phyloP scores from a whole-genome alignment of 805 yeast genomes.

The Myxozyma sirexii region DNA sequence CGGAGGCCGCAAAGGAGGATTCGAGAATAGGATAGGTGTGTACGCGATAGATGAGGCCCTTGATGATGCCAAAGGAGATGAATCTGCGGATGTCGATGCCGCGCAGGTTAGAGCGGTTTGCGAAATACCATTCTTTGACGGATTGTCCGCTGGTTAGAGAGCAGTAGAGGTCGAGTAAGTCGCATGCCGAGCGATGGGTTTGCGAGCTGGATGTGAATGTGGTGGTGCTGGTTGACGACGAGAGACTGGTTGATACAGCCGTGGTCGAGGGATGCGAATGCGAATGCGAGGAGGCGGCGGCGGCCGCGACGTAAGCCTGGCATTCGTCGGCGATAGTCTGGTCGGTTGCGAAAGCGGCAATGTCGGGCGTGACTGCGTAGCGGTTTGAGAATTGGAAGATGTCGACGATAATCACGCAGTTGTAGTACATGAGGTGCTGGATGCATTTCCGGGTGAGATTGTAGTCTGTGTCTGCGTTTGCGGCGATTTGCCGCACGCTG shows the following conservation, averaged over 20 bases:
- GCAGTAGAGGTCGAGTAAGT: slow-evolving; percentile 71
- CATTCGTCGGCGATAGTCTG: slow-evolving; percentile 75
- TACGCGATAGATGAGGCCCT: slow-evolving; percentile 80
- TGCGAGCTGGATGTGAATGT: slow-evolving; percentile 42
- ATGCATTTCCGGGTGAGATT: slow-evolving; percentile 80
- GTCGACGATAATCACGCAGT: slow-evolving; percentile 79
- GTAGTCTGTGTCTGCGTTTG: slow-evolving; percentile 78
- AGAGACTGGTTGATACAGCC: slow-evolving; percentile 44
- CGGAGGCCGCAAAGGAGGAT: neutral
- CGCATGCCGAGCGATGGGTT: slow-evolving; percentile 50
- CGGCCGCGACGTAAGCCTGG: slow-evolving; percentile 66
- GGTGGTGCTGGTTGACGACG: slow-evolving; percentile 24
- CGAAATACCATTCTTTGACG: slow-evolving; percentile 78
- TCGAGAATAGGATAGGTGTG: slow-evolving; percentile 69
- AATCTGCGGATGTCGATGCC: slow-evolving; percentile 83
- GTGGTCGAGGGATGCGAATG: slow-evolving; percentile 1
- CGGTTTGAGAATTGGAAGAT: slow-evolving; percentile 86
- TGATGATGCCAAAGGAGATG: slow-evolving; percentile 80
- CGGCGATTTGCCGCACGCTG: slow-evolving; percentile 74
- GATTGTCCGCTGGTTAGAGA: slow-evolving; percentile 77
- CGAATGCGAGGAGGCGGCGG: neutral
- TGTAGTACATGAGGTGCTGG: slow-evolving; percentile 87
- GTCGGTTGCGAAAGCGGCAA: slow-evolving; percentile 68
- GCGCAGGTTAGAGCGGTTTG: slow-evolving; percentile 58
- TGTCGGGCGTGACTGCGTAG: slow-evolving; percentile 83